Percentiles rank a stretch among this genome's conserved stretches.
These are phyloP conservation scores for grape (Vitis vinifera) DNA, from an alignment of 164 flowering plant genomes.

Conservation along the genomic window DNA sequence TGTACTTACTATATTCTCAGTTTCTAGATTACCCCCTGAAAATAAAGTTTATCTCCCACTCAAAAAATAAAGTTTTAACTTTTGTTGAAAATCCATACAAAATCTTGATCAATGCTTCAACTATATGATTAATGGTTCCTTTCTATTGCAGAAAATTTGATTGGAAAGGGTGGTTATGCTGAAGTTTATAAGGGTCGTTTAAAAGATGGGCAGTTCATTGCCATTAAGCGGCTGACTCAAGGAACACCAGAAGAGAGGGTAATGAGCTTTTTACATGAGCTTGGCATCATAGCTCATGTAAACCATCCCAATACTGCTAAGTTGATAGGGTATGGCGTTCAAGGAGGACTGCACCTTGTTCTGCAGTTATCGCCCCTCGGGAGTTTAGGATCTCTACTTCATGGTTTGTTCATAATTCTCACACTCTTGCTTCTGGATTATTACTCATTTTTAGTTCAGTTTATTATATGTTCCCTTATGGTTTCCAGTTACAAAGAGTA, in stretches of 20 bases:
- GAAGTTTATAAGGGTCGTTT: conserved; percentile 57
- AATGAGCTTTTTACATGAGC: conserved; percentile 46
- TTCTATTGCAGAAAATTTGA: conserved; percentile 41
- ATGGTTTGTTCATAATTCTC: conserved; percentile 27
- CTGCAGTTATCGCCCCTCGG: conserved; percentile 52
- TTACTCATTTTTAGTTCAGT: neutral
- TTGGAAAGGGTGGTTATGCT: conserved; percentile 64
- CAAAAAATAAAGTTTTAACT: too few relatives aligned
- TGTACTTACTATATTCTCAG: too few relatives aligned
- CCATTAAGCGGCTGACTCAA: conserved; percentile 47
- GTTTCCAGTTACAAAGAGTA: conserved; percentile 33
- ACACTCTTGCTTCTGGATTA: neutral
- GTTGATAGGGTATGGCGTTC: conserved; percentile 51
- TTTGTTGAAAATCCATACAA: too few relatives aligned
- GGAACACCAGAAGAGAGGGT: conserved; percentile 42
- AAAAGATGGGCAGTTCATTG: conserved; percentile 43
- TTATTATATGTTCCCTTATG: neutral
- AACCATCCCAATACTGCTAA: conserved; percentile 62
- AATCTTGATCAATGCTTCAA: neutral
- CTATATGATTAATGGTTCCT: neutral
- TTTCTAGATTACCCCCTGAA: too few relatives aligned
- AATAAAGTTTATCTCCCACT: too few relatives aligned
- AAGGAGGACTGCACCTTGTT: conserved; percentile 55
- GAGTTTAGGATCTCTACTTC: conserved; percentile 50
- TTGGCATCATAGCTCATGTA: conserved; percentile 62